A percentile compares a stretch with the other conserved stretches of the same genome.
Conservation (phyloP, 2,329 filamentous ascomycete species). For the Penicillium verrucosum region DNA sequence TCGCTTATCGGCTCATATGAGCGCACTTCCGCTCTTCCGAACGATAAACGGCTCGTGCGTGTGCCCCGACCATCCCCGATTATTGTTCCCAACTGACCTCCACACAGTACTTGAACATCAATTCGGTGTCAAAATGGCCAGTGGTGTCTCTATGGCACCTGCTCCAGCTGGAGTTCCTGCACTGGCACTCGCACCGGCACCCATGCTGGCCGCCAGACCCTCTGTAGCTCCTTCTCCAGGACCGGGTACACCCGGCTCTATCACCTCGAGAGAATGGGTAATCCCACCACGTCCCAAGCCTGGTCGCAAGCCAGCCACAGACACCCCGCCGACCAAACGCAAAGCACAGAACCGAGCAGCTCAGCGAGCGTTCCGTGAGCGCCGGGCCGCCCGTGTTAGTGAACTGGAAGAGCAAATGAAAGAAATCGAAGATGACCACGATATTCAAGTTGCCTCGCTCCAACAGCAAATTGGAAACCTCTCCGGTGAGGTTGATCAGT, state of each 20-base stretch:
- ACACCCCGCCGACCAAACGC: slow-evolving; percentile 87
- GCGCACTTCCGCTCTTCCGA: slow-evolving; percentile 38
- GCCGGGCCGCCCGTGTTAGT: slow-evolving; percentile 77
- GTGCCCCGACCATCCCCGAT: slow-evolving; percentile 21
- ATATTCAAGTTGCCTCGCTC: slow-evolving; percentile 49
- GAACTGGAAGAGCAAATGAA: slow-evolving; percentile 57
- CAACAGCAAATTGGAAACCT: slow-evolving; percentile 55
- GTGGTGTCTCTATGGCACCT: slow-evolving; percentile 37
- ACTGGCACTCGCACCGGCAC: slow-evolving; percentile 33
- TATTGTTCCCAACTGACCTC: slow-evolving; percentile 21
- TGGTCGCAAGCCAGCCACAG: slow-evolving; percentile 87
- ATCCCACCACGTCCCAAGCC: slow-evolving; percentile 82
- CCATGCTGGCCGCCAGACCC: slow-evolving; percentile 40
- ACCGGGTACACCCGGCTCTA: slow-evolving; percentile 45
- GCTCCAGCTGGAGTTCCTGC: slow-evolving; percentile 33
- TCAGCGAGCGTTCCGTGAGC: slow-evolving; percentile 84
- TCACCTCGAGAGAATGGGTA: slow-evolving; percentile 82
- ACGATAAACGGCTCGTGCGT: slow-evolving; percentile 30
- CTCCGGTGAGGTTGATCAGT: slow-evolving; percentile 64
- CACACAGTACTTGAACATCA: slow-evolving; percentile 19
- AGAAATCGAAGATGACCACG: slow-evolving; percentile 47
- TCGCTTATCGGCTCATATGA: slow-evolving; percentile 34
- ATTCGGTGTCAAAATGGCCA: slow-evolving; percentile 33
- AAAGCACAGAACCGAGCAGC: slow-evolving; percentile 93
- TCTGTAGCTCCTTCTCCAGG: slow-evolving; percentile 39